A percentile compares a stretch with the other conserved stretches of the same genome.
These are phyloP conservation scores for Plasmodium yoelii DNA, from an alignment of 169 alveolate genomes.

Conservation along the genomic window DNA sequence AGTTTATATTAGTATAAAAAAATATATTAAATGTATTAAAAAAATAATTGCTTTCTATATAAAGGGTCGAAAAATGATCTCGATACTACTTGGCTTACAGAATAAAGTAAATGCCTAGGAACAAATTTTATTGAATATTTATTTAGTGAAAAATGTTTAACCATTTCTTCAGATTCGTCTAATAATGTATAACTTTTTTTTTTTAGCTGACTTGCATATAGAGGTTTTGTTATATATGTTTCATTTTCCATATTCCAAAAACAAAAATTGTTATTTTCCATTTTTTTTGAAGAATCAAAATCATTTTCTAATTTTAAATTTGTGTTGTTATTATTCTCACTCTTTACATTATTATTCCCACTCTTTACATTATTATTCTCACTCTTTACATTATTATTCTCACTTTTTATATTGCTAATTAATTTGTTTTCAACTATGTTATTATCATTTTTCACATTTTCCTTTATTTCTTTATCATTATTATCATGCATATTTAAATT, in stretches of 20 bases:
- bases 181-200: conserved; percentile 33
- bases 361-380: too few species aligned
- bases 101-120: conserved; percentile 70
- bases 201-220: conserved; percentile 46
- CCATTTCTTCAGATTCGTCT: conserved; percentile 75
- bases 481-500: too few species aligned
- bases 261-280: conserved; percentile 17
- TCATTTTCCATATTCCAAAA: conserved; percentile 72
- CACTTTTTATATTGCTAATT: too few species aligned
- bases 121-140: conserved; percentile 69
- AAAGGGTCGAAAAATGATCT: conserved; percentile 64
- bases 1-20: too few species aligned
- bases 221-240: conserved; percentile 52
- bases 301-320: conserved; percentile 17
- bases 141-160: conserved; percentile 49
- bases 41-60: conserved; percentile 56
- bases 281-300: conserved; percentile 3
- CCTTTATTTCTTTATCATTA: too few species aligned
- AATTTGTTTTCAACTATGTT: too few species aligned
- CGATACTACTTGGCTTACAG: conserved; percentile 71
- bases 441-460: too few species aligned
- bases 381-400: too few species aligned
- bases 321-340: not conserved
- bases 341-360: too few species aligned
- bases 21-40: not conserved